Conservation (phyloP, 441 rosid genomes). For the Gossypium gossypioides region DNA sequence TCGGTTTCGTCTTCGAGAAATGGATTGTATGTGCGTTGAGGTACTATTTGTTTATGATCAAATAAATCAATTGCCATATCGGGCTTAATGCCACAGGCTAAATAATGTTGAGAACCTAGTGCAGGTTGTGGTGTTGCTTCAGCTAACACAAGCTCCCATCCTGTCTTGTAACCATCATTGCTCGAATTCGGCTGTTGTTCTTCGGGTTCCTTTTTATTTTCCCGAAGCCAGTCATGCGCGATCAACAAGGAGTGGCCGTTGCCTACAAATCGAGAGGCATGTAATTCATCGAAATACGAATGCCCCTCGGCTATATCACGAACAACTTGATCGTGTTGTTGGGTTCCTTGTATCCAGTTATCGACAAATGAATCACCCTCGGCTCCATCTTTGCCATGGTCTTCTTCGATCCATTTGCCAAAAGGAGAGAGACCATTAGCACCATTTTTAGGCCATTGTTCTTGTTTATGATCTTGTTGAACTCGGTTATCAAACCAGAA, state of each 20-base stretch:
- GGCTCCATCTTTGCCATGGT: slow-evolving; percentile 10
- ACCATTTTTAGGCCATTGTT: background rate
- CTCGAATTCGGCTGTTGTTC: slow-evolving; percentile 13
- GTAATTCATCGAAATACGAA: background rate
- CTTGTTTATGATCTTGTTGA: background rate
- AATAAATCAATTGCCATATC: background rate
- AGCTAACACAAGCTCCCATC: slow-evolving; percentile 53
- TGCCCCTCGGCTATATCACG: background rate
- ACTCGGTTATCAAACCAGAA: background rate
- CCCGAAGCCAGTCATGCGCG: background rate
- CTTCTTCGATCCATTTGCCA: slow-evolving; percentile 29
- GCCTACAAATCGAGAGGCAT: background rate
- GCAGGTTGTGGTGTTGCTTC: slow-evolving; percentile 23
- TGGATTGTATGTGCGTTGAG: slow-evolving; percentile 44
- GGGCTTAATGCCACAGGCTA: slow-evolving; percentile 16
- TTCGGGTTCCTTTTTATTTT: slow-evolving; percentile 7
- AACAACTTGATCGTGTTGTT: background rate
- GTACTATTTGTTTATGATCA: slow-evolving; percentile 10
- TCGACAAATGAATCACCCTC: background rate
- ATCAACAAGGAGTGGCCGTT: background rate
- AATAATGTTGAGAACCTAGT: slow-evolving; percentile 9
- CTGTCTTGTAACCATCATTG: background rate
- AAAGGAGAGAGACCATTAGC: slow-evolving; percentile 7
- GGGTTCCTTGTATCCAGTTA: background rate
- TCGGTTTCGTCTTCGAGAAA: slow-evolving; percentile 40